Conservation (phyloP, 31 red algal genomes). For the Odonthalia washingtoniensis region DNA sequence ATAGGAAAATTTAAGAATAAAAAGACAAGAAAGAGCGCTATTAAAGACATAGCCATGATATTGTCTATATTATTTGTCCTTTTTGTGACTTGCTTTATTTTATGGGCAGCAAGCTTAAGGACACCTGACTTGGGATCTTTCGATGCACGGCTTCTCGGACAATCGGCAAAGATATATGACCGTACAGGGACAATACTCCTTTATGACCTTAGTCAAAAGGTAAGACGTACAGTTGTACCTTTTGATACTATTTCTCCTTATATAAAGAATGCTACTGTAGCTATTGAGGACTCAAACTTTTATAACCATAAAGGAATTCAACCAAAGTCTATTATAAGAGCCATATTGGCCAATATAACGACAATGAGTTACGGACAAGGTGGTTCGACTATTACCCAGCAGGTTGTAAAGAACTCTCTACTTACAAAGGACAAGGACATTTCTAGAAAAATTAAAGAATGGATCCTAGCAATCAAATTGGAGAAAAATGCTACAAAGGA, state of each 20-base stretch:
- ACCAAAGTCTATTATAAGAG: not conserved
- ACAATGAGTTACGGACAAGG: not conserved
- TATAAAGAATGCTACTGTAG: conserved; percentile 10
- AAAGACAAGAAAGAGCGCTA: too few relatives aligned
- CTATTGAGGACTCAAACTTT: not conserved
- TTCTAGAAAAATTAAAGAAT: conserved; percentile 10
- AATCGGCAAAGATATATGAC: conserved; percentile 14
- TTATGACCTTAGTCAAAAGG: conserved; percentile 4
- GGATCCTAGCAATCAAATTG: not conserved
- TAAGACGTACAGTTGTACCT: conserved; percentile 13
- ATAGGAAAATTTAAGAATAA: too few relatives aligned
- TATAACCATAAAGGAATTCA: conserved; percentile 17
- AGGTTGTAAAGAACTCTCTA: conserved; percentile 10
- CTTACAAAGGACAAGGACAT: not conserved
- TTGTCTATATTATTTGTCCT: too few relatives aligned
- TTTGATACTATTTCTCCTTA: conserved; percentile 17
- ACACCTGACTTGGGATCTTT: too few relatives aligned
- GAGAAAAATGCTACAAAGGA: conserved; percentile 9
- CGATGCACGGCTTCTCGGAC: not conserved
- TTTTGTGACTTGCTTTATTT: too few relatives aligned
- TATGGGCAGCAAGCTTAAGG: too few relatives aligned
- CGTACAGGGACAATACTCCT: conserved; percentile 4
- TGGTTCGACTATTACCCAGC: conserved; percentile 25
- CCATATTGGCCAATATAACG: not conserved
- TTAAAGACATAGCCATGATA: too few relatives aligned